phyloP scores from a whole-genome alignment of 139 green algal genomes.

The Chlorella vulgaris region DNA sequence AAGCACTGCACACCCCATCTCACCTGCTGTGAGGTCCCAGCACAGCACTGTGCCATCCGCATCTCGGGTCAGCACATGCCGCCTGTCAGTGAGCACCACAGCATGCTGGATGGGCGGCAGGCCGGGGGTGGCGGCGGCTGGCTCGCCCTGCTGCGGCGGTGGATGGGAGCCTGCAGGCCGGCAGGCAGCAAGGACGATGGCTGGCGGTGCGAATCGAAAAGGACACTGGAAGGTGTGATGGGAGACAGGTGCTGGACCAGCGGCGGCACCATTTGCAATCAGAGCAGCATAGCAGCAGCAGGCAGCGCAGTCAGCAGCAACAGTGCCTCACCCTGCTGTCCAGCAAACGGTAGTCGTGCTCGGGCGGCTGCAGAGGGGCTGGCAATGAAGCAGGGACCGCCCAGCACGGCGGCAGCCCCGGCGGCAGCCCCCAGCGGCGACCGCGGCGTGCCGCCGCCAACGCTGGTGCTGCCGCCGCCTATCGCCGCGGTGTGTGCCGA shows the following conservation, averaged over 20 bases:
- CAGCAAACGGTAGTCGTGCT: conserved; percentile 11
- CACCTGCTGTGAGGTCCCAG: conserved; percentile 76
- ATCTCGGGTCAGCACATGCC: conserved; percentile 79
- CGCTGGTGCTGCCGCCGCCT: background rate
- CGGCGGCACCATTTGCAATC: background rate
- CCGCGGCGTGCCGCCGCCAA: background rate
- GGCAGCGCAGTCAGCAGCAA: background rate
- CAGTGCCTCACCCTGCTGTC: conserved; percentile 1
- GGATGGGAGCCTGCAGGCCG: background rate
- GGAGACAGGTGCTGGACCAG: too few relatives aligned
- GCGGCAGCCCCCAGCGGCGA: background rate
- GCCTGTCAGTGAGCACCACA: conserved; percentile 62
- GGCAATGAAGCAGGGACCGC: conserved; percentile 19
- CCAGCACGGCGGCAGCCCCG: background rate
- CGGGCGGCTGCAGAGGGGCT: conserved; percentile 23
- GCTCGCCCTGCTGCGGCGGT: conserved; percentile 25
- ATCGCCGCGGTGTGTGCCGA: too few relatives aligned
- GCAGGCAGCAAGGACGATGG: background rate
- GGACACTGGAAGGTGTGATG: too few relatives aligned
- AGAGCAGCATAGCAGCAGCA: background rate
- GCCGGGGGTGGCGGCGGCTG: background rate
- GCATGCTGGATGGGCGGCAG: conserved; percentile 35
- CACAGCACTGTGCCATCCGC: conserved; percentile 59
- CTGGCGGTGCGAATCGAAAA: background rate
- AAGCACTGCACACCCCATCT: background rate